Evolutionary conservation across 306 rosid species (phyloP).

Genomic region (Oemleria cerasiformis): DNA sequence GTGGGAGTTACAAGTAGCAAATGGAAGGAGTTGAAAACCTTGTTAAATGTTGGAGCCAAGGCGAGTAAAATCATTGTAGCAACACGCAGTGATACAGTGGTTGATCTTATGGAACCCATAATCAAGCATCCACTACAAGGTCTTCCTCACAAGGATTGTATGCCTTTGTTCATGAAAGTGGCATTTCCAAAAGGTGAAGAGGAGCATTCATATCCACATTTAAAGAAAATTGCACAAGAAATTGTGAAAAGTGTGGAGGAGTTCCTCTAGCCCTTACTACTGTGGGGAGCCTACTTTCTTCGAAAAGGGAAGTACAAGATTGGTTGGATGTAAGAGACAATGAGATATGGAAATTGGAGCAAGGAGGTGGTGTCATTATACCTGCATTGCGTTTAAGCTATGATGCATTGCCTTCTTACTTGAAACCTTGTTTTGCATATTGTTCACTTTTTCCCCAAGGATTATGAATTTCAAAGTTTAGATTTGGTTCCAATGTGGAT

Average conservation of each 20-base stretch:
- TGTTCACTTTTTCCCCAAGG: slow-evolving; percentile 5
- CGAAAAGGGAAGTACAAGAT: neutral
- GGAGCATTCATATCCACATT: neutral
- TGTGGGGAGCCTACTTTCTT: neutral
- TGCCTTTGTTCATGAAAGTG: slow-evolving; percentile 1
- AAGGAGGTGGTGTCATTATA: neutral
- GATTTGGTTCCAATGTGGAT: slow-evolving; percentile 2
- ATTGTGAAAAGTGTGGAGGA: slow-evolving; percentile 17
- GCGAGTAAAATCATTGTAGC: slow-evolving; percentile 21
- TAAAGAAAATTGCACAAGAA: neutral
- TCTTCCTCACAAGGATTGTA: neutral
- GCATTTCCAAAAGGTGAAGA: neutral
- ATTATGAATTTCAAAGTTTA: neutral
- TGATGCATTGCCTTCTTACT: slow-evolving; percentile 18
- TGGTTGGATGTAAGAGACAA: neutral
- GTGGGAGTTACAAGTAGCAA: neutral
- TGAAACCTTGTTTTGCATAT: slow-evolving; percentile 21
- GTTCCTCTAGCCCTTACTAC: slow-evolving; percentile 21
- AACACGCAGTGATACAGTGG: neutral
- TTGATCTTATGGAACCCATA: neutral
- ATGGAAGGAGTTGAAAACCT: neutral
- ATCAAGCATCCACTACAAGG: neutral
- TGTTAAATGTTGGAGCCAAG: slow-evolving; percentile 1
- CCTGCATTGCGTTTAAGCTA: slow-evolving; percentile 6
- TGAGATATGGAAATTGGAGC: slow-evolving; percentile 2